Percentiles rank a stretch among this genome's conserved stretches.
Evolutionary conservation across 2,329 filamentous ascomycete genomes (phyloP).

Genomic region (Drechslerella coelobrocha): DNA sequence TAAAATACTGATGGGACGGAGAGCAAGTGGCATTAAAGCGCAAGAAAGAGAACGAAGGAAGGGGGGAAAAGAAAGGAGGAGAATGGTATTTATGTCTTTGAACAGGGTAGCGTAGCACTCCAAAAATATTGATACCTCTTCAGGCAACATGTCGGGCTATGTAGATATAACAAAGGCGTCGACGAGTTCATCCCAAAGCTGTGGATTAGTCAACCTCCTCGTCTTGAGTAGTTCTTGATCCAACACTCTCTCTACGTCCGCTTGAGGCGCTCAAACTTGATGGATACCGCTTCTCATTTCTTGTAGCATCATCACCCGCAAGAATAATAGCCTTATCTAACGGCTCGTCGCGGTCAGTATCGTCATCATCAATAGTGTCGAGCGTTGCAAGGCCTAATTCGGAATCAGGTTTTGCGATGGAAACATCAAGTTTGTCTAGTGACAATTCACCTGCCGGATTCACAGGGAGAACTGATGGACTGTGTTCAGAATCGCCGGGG

Average conservation of each 20-base stretch:
- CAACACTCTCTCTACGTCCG: constrained; percentile 22
- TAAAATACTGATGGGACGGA: not conserved
- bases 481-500: not conserved
- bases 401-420: constrained; percentile 16
- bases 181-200: too few species aligned
- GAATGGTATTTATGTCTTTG: not conserved
- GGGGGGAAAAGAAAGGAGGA: not conserved
- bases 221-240: constrained; percentile 20
- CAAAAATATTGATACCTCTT: not conserved
- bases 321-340: constrained; percentile 29
- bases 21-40: too few species aligned
- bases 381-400: constrained; percentile 37
- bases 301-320: constrained; percentile 15
- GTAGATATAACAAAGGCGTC: not conserved
- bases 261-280: constrained; percentile 42
- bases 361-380: constrained; percentile 41
- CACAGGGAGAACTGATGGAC: not conserved
- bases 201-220: constrained; percentile 31
- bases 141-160: not conserved
- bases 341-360: constrained; percentile 35
- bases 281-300: constrained; percentile 32
- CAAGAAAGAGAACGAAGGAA: too few species aligned
- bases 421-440: not conserved
- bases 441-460: constrained; percentile 1
- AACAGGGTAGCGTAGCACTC: not conserved